A percentile compares a stretch with the other conserved stretches of the same genome.
These are phyloP conservation scores for Ganoderma leucocontextum DNA, from an alignment of 1,284 basidiomycete species.

Conservation along the genomic window DNA sequence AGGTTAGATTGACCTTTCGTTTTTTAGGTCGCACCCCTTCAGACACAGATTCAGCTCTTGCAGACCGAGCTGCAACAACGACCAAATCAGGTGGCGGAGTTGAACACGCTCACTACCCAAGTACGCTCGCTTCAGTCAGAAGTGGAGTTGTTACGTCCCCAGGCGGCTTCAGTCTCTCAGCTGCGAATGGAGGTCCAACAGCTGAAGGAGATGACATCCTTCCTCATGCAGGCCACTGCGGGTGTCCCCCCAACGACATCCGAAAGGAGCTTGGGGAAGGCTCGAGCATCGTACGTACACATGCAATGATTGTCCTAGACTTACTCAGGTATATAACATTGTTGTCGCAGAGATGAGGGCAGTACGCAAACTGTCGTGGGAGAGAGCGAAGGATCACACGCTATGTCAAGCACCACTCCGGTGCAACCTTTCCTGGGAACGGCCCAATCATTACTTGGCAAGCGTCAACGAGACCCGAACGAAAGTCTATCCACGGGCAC, in stretches of 20 bases:
- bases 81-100: constrained; percentile 46
- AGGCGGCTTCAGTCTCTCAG: constrained; percentile 28
- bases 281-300: constrained; percentile 34
- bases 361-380: constrained; percentile 16
- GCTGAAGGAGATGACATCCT: constrained; percentile 31
- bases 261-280: constrained; percentile 35
- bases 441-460: constrained; percentile 55
- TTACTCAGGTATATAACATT: constrained; percentile 9
- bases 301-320: background rate
- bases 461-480: constrained; percentile 62
- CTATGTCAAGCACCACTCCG: background rate
- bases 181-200: constrained; percentile 36
- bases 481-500: constrained; percentile 51
- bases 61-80: constrained; percentile 42
- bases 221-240: constrained; percentile 10
- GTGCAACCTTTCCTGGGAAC: constrained; percentile 13
- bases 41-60: constrained; percentile 54
- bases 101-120: constrained; percentile 33
- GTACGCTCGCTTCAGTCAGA: constrained; percentile 32
- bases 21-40: constrained; percentile 60
- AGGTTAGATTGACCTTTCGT: constrained; percentile 16
- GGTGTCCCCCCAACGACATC: constrained; percentile 14
- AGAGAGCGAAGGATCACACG: constrained; percentile 9
- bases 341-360: constrained; percentile 22
- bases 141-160: constrained; percentile 34